A percentile compares a stretch with the other conserved stretches of the same genome.
phyloP scores from a whole-genome alignment of 2,329 filamentous ascomycete genomes.

The Nothophaeocryptopus gaeumannii region DNA sequence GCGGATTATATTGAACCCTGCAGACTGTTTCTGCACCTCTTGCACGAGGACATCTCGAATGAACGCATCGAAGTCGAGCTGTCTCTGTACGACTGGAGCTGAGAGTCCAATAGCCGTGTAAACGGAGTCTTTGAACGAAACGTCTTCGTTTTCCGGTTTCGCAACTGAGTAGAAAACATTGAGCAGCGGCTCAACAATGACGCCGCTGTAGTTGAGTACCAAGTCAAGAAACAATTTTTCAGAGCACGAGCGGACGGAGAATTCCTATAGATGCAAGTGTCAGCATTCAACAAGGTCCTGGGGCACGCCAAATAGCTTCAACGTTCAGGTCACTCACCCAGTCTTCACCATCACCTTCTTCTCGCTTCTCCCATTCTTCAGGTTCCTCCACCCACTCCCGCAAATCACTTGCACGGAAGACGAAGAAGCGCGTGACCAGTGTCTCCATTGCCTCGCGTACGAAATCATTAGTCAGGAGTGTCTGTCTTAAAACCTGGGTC shows the following conservation, averaged over 20 bases:
- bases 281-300: too few relatives aligned
- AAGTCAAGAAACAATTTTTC: slow-evolving; percentile 93
- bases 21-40: slow-evolving; percentile 69
- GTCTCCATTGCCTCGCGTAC: slow-evolving; percentile 78
- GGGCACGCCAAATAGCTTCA: too few relatives aligned
- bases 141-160: slow-evolving; percentile 61
- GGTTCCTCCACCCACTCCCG: slow-evolving; percentile 92
- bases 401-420: slow-evolving; percentile 80
- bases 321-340: slow-evolving; percentile 46
- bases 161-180: slow-evolving; percentile 78
- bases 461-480: slow-evolving; percentile 73
- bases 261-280: slow-evolving; percentile 52
- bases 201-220: slow-evolving; percentile 79
- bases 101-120: slow-evolving; percentile 91
- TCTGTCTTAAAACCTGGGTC: slow-evolving; percentile 64
- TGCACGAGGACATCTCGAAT: slow-evolving; percentile 70
- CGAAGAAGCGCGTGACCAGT: slow-evolving; percentile 82
- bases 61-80: slow-evolving; percentile 81
- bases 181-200: slow-evolving; percentile 75
- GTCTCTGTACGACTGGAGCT: slow-evolving; percentile 68
- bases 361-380: slow-evolving; percentile 90
- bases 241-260: slow-evolving; percentile 84
- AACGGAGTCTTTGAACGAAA: slow-evolving; percentile 87
- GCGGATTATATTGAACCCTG: slow-evolving; percentile 76
- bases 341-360: slow-evolving; percentile 78